phyloP scores from a whole-genome alignment of 2,329 filamentous ascomycete genomes.

The Pseudogymnoascus sp. region DNA sequence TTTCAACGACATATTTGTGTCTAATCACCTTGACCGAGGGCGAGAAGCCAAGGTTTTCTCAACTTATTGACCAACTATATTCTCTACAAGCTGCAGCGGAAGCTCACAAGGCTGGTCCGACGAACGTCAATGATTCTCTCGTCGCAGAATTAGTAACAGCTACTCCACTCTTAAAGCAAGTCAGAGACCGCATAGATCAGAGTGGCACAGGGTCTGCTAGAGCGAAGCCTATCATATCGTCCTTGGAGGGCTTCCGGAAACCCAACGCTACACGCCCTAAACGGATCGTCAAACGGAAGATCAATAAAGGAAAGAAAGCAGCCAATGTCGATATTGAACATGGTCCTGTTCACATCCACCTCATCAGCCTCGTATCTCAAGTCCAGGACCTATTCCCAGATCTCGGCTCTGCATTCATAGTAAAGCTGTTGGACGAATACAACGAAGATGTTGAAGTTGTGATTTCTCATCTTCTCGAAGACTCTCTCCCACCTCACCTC shows the following conservation, averaged over 20 bases:
- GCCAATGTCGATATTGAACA: constrained; percentile 33
- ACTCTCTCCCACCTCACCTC: constrained; percentile 65
- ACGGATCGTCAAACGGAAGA: constrained; percentile 46
- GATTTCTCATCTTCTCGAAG: constrained; percentile 74
- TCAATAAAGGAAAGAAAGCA: constrained; percentile 60
- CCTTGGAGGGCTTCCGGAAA: constrained; percentile 55
- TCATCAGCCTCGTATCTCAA: constrained; percentile 77
- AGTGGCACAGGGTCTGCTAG: constrained; percentile 47
- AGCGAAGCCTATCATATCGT: constrained; percentile 54
- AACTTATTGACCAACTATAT: constrained; percentile 78
- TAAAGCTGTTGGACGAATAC: constrained; percentile 74
- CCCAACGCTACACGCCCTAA: constrained; percentile 45
- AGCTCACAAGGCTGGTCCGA: constrained; percentile 49
- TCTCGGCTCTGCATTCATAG: constrained; percentile 74
- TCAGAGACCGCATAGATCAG: constrained; percentile 49
- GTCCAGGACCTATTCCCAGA: constrained; percentile 93
- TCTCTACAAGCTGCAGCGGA: constrained; percentile 68
- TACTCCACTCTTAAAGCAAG: constrained; percentile 65
- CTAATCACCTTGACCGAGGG: constrained; percentile 64
- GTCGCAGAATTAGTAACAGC: constrained; percentile 74
- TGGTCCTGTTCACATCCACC: constrained; percentile 57
- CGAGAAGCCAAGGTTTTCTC: constrained; percentile 62
- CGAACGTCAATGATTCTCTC: constrained; percentile 62
- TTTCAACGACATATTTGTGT: constrained; percentile 70
- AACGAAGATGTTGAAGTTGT: constrained; percentile 70